A percentile compares a stretch with the other conserved stretches of the same genome.
These are phyloP conservation scores for Coemansia sp. DNA, from an alignment of 192 early-diverging fungal species.

Conservation along the genomic window DNA sequence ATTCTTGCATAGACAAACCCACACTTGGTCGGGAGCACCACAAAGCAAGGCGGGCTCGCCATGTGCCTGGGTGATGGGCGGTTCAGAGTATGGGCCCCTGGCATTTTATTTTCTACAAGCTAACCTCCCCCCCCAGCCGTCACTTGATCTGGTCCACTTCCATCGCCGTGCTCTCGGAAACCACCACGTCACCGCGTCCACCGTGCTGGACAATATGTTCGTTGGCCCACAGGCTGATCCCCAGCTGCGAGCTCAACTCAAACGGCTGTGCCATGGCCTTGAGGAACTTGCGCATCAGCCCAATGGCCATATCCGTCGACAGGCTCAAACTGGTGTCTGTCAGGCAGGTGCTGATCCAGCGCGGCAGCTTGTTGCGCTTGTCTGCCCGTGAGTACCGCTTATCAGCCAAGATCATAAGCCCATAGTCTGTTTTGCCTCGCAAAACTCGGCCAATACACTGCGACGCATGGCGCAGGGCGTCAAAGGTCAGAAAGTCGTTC, in stretches of 20 bases:
- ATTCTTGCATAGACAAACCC: constrained; percentile 8
- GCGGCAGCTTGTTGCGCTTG: constrained; percentile 92
- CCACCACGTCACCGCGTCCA: constrained; percentile 8
- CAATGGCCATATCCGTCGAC: constrained; percentile 96
- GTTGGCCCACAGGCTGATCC: constrained; percentile 80
- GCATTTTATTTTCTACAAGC: no score
- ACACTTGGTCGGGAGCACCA: no score
- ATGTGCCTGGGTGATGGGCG: no score
- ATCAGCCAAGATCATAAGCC: constrained; percentile 98
- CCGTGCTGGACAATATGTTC: constrained; percentile 59
- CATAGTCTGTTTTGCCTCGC: constrained; percentile 97
- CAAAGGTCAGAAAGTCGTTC: constrained; percentile 99
- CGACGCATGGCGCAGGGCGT: constrained; percentile 97
- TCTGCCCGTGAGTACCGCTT: constrained; percentile 93
- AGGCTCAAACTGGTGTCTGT: constrained; percentile 84
- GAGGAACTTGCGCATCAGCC: constrained; percentile 86
- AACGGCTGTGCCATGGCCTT: constrained; percentile 95
- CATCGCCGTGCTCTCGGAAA: constrained; percentile 4
- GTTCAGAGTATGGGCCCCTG: no score
- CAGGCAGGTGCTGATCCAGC: constrained; percentile 91
- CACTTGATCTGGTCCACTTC: constrained; percentile 3
- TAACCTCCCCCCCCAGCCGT: no score
- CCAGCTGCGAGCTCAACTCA: constrained; percentile 68
- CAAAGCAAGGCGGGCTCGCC: no score
- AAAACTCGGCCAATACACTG: constrained; percentile 98